Evolutionary conservation across 225 moss, liverwort and hornwort species (phyloP).

Genomic region (Climacium dendroides): DNA sequence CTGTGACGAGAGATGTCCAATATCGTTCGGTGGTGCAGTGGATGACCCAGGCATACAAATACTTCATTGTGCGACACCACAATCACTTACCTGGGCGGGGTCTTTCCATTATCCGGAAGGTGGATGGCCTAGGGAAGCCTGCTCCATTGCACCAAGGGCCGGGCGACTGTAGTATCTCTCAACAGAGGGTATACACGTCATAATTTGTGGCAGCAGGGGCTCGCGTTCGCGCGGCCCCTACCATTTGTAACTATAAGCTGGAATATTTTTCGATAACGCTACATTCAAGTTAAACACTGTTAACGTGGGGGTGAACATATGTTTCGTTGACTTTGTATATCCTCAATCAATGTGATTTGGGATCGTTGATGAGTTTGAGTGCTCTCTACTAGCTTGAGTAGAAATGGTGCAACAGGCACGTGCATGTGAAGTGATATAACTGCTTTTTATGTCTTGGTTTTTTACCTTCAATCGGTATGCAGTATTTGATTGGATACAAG

Average conservation of each 20-base stretch:
- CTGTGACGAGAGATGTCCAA: background rate
- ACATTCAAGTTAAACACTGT: no score
- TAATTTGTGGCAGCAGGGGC: conserved; percentile 47
- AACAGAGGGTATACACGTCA: conserved; percentile 5
- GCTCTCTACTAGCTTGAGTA: background rate
- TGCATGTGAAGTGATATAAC: background rate
- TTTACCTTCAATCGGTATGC: background rate
- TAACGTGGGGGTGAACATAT: no score
- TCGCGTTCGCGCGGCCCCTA: conserved; percentile 34
- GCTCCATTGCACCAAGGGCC: background rate
- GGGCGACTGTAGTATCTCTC: conserved; percentile 4
- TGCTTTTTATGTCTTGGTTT: background rate
- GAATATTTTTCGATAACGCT: no score
- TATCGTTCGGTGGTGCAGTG: background rate
- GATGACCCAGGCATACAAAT: background rate
- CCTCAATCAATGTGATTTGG: background rate
- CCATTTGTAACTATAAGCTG: fast-evolving
- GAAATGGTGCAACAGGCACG: background rate
- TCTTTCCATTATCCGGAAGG: conserved; percentile 7
- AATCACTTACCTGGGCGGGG: conserved; percentile 44
- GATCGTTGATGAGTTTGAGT: background rate
- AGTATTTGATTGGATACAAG: no score
- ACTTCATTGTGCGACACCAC: fast-evolving
- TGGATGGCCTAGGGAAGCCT: conserved; percentile 7
- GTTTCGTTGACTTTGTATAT: no score